Base-by-base conservation (phyloP, 2,329 filamentous ascomycete genomes). In the Aspergillus persii region DNA sequence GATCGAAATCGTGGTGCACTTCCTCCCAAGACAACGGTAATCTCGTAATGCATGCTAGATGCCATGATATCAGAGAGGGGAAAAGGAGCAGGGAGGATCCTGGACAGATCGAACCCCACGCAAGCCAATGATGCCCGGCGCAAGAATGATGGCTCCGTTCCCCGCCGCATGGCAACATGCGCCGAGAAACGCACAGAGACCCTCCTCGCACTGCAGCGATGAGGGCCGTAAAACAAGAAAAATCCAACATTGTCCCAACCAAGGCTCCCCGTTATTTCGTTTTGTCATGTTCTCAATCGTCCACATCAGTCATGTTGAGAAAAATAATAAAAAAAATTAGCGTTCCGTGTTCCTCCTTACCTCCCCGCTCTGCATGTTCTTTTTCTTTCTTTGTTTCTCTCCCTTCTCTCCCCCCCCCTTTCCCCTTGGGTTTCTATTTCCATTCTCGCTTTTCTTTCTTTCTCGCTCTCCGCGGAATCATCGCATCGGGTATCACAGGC, bases 241-340 rank as follows among this genome's bases (percentile, higher is more conserved):
- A 6, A 3, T 4, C 36, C 36, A 41, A 41, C 36, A 41, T 7
- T 7, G 7, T n/a, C 18, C 2, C 18, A 23, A n/a, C 36, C 36
- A 41, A 41, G 36, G 36, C 36, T n/a, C 15, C 36, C 2, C 36
- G 36, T 41, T 12, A 6, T 41, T 41, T 9, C 11, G 11, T 12
- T n/a, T 27, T 47, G 26, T 47, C 44, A 47, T 53, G 41, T 30
- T 23, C 41, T 26, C 41, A 18, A 33, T 59, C 57, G 57, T 59
- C 49, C 57, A 52, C 53, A 31, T 41, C 53, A 55, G 53, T 59
- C 47, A n/a, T 48, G 18, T 47, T 47, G 26, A 26, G 23, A 56
- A 54, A 41, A 33, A 12, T 11, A 36, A 12, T 11, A 36, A 36
- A 36, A 31, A 36, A 36, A 50, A 51, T 54, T 55, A 55, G 50